Conservation (phyloP, 352 stramenopile species). For the Globisporangium solare region DNA sequence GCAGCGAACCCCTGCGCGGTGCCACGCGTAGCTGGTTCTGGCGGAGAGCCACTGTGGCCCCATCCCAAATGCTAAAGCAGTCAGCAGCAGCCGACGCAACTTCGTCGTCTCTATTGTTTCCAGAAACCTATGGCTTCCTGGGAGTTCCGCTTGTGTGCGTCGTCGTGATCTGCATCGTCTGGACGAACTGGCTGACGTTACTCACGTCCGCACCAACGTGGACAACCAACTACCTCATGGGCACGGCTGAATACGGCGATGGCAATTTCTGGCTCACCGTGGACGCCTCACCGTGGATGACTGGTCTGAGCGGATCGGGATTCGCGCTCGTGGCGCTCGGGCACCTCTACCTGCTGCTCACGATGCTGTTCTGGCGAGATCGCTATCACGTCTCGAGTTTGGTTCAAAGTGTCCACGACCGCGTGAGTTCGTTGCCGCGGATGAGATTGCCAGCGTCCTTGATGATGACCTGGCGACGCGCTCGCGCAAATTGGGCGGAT, state of each 20-base stretch:
- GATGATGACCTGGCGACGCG: neutral
- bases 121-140: neutral
- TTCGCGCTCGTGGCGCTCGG: neutral
- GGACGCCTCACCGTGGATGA: neutral
- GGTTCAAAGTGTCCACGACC: too few species aligned
- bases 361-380: neutral
- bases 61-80: too few species aligned
- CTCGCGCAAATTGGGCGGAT: neutral
- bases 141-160: neutral
- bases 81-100: too few species aligned
- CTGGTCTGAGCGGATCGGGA: neutral
- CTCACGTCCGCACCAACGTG: neutral
- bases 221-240: conserved; percentile 9
- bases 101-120: neutral
- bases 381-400: too few species aligned
- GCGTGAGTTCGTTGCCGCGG: too few species aligned
- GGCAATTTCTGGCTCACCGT: conserved; percentile 7
- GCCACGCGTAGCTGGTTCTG: too few species aligned
- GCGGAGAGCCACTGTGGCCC: too few species aligned
- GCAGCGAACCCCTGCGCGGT: too few species aligned
- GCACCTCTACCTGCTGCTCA: neutral
- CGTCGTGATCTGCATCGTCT: neutral
- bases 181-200: neutral
- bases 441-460: neutral
- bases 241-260: conserved; percentile 1